A percentile compares a stretch with the other conserved stretches of the same genome.
phyloP scores from a whole-genome alignment of 129 eudicot species.

The Rutidosis leptorrhynchoides region DNA sequence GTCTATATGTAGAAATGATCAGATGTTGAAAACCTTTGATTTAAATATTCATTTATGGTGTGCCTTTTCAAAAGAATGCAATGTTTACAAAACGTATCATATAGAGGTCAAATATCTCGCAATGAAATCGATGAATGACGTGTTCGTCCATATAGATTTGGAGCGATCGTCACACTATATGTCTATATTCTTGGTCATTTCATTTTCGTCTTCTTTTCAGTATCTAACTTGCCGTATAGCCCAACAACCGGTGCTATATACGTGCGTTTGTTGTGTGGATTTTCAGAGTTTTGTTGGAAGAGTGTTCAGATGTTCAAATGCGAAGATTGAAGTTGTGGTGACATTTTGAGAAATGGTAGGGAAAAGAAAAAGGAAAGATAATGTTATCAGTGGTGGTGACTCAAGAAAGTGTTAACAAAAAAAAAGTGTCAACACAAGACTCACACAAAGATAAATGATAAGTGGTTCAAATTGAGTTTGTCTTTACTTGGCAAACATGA shows the following conservation, averaged over 20 bases:
- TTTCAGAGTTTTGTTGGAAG: slow-evolving; percentile 17
- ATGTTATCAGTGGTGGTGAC: slow-evolving; percentile 31
- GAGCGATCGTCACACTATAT: too few relatives aligned
- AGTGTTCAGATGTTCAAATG: not conserved
- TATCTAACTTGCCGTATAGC: slow-evolving; percentile 57
- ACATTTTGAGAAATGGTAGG: slow-evolving; percentile 27
- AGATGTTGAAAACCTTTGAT: too few relatives aligned
- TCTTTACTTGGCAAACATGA: not conserved
- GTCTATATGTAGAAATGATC: too few relatives aligned
- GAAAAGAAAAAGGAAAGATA: slow-evolving; percentile 35
- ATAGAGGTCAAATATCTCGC: too few relatives aligned
- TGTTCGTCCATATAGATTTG: too few relatives aligned
- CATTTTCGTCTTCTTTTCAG: slow-evolving; percentile 35
- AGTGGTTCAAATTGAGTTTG: slow-evolving; percentile 3
- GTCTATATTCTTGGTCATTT: slow-evolving; percentile 46
- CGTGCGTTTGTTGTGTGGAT: not conserved
- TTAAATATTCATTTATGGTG: too few relatives aligned
- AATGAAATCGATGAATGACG: too few relatives aligned
- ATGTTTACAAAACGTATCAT: too few relatives aligned
- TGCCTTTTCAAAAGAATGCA: too few relatives aligned
- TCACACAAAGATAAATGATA: slow-evolving; percentile 12
- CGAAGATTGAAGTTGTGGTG: slow-evolving; percentile 21
- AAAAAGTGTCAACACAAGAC: slow-evolving; percentile 18
- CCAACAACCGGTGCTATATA: slow-evolving; percentile 12
- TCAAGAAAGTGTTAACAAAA: not conserved